Conservation (phyloP, 2,329 filamentous ascomycete species). For the Scytalidium sp. region DNA sequence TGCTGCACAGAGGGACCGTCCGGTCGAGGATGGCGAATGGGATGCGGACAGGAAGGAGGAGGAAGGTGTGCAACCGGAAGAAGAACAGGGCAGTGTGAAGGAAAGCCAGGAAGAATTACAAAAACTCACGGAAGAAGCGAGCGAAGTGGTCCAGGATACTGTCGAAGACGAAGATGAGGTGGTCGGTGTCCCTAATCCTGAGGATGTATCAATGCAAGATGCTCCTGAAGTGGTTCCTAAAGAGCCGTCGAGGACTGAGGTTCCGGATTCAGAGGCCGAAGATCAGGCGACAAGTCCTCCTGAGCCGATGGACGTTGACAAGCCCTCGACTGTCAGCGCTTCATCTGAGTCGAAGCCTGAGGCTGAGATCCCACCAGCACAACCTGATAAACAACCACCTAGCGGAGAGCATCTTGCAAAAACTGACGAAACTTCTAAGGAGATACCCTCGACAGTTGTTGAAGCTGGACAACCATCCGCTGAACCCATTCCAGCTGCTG, state of each 20-base stretch:
- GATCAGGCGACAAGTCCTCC: conserved; percentile 13
- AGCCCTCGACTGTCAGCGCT: conserved; percentile 18
- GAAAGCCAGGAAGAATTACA: background rate
- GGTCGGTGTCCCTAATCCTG: conserved; percentile 16
- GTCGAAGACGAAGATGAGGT: conserved; percentile 24
- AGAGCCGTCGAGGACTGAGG: conserved; percentile 12
- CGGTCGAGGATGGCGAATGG: background rate
- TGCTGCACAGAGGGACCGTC: background rate
- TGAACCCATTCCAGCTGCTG: conserved; percentile 32
- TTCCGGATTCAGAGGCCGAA: conserved; percentile 24
- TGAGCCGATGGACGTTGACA: conserved; percentile 25
- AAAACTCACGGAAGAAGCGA: conserved; percentile 16
- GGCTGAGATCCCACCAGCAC: conserved; percentile 4
- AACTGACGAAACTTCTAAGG: conserved; percentile 8
- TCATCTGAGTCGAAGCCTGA: conserved; percentile 19
- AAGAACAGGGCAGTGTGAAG: background rate
- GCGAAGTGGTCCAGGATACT: conserved; percentile 19
- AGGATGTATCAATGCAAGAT: conserved; percentile 11
- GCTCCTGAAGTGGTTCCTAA: conserved; percentile 4
- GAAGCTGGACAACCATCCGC: conserved; percentile 18
- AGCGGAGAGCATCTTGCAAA: conserved; percentile 5
- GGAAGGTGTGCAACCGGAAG: background rate
- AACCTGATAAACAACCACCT: conserved; percentile 1
- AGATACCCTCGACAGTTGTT: conserved; percentile 11
- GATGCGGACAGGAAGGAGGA: conserved; percentile 2